Evolutionary conservation across 768 basidiomycete species (phyloP).

Genomic region (Tulasnella sp.): DNA sequence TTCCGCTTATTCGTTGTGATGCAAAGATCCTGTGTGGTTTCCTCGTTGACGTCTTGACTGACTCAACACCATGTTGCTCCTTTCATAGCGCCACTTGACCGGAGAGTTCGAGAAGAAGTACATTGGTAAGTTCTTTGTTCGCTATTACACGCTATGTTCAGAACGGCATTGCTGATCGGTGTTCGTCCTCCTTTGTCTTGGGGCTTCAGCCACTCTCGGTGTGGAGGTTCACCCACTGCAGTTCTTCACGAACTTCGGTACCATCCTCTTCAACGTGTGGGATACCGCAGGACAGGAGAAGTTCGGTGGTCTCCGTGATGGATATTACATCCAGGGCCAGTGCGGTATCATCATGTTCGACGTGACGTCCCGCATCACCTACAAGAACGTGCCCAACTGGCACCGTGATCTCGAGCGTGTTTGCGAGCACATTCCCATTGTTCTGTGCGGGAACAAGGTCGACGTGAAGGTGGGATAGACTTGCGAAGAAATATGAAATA

Average conservation of each 20-base stretch:
- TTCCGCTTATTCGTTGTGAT: conserved; percentile 30
- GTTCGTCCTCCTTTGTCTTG: neutral
- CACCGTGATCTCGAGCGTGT: conserved; percentile 99
- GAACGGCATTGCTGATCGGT: conserved; percentile 1
- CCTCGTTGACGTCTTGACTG: conserved; percentile 1
- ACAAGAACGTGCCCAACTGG: conserved; percentile 99
- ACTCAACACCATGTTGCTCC: conserved; percentile 33
- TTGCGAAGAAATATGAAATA: neutral
- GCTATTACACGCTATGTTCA: neutral
- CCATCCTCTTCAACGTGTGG: conserved; percentile 99
- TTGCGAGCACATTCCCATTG: conserved; percentile 99
- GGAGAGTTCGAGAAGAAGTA: conserved; percentile 99
- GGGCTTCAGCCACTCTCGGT: conserved; percentile 83
- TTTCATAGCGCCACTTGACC: conserved; percentile 81
- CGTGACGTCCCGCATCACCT: conserved; percentile 98
- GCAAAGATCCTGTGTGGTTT: neutral
- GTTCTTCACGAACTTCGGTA: conserved; percentile 98
- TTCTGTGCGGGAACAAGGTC: conserved; percentile 99
- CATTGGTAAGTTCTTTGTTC: conserved; percentile 53
- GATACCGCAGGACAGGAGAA: conserved; percentile 99
- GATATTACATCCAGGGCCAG: conserved; percentile 95
- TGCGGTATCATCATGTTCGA: conserved; percentile 99
- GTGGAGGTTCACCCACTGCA: conserved; percentile 96
- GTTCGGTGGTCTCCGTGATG: conserved; percentile 96
- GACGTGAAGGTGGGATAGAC: conserved; percentile 77